Evolutionary conservation across 768 basidiomycete genomes (phyloP).

Genomic region (Boletus sensibilis): DNA sequence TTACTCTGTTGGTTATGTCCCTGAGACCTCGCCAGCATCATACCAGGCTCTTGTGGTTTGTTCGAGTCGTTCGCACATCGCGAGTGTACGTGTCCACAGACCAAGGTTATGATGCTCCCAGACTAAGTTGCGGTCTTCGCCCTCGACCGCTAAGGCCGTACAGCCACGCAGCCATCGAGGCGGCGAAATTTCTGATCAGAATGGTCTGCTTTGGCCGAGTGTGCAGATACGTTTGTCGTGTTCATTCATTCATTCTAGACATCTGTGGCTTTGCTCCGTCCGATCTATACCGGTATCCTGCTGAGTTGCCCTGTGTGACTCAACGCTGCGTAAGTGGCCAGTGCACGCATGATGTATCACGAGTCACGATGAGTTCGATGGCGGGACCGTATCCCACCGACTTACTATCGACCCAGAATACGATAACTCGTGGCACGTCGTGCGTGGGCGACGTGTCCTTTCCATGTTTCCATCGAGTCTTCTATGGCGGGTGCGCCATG

Average conservation of each 20-base stretch:
- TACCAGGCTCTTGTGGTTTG: not conserved
- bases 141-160: too few relatives aligned
- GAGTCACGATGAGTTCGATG: not conserved
- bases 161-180: not conserved
- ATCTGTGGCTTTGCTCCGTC: not conserved
- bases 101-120: not conserved
- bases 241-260: not conserved
- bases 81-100: not conserved
- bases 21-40: not conserved
- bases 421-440: not conserved
- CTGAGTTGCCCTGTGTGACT: not conserved
- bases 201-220: not conserved
- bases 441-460: too few relatives aligned
- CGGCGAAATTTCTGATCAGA: too few relatives aligned
- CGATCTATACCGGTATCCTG: not conserved
- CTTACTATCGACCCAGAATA: not conserved
- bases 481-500: not conserved
- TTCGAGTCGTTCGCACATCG: not conserved
- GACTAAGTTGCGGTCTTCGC: too few relatives aligned
- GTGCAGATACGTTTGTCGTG: not conserved
- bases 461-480: not conserved
- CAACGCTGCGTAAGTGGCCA: not conserved
- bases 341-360: not conserved
- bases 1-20: not conserved
- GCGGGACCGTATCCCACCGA: not conserved